Base-by-base conservation (phyloP, 352 stramenopile species). In the Lagenidium sp. region DNA sequence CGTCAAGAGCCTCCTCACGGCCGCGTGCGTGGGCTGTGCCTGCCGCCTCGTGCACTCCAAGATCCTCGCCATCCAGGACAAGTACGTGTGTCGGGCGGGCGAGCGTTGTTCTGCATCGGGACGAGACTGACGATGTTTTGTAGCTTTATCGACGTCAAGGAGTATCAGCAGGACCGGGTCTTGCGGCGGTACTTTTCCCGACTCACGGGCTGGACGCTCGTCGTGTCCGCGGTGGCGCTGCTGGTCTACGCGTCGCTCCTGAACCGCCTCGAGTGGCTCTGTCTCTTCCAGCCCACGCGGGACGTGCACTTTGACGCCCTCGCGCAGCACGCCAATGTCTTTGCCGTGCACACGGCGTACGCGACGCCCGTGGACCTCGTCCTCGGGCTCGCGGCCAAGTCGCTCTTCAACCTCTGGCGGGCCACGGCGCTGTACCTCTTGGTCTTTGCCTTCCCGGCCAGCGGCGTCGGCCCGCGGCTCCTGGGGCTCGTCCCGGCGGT, bases 71-170 rank as follows among this genome's bases (percentile, higher is more conserved):
- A 53, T 85, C 11, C 65, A 82, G 49, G 73, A 85, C 55, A 74
- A 85, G 65, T 84, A 62, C 36, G 68, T 80, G 10, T n/a, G n/a
- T n/a, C n/a, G n/a, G n/a, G n/a, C n/a, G n/a, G n/a, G n/a, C n/a
- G n/a, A n/a, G n/a, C n/a, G n/a, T n/a, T n/a, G n/a, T n/a, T n/a
- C n/a, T n/a, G n/a, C n/a, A n/a, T n/a, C n/a, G n/a, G n/a, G n/a
- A n/a, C n/a, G n/a, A n/a, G n/a, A n/a, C n/a, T n/a, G n/a, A 11
- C 32, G 60, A 6, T 55, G 19, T 38, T 13, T 22, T 6, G 10
- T 25, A 85, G 72, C 25, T 84, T 78, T 45, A 82, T 86, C 51
- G 74, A 86, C 26, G 42, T 83, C 19, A 68, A 67, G 26, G 74
- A 86, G 38, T 72, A 74, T 24, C 70, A 84, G 34, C 57, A 60